Base-by-base conservation (phyloP, 257 asterid species). In the Haberlea rhodopensis region DNA sequence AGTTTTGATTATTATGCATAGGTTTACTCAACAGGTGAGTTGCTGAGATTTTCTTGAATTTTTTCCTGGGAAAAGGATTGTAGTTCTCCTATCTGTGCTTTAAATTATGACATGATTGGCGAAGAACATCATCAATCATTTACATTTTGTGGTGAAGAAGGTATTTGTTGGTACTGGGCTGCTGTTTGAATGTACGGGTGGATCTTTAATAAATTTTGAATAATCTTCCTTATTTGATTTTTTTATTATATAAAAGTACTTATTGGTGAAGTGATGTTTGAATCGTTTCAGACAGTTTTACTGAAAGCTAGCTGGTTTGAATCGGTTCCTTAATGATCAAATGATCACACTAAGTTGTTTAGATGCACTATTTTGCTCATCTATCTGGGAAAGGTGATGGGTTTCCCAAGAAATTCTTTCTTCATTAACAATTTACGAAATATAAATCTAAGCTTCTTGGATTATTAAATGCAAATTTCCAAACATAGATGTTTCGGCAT, bases 1-100 rank as follows among this genome's bases (percentile, higher is more conserved):
- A 82, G 81, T 51, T 65, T 48, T 43, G 70, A 58, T 62, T n/a
- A 2, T 43, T 25, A 68, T 27, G 20, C 67, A 67, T 32, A 18
- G 19, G 32, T 19, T 60, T 34, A 60, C 16, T 46, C 58, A 16
- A 11, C 49, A 2, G 78, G 82, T 71, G 75, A 76, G 81, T 65
- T 43, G 9, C n/a, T 69, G 43, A 54, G 61, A 29, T 71, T 68
- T 29, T 16, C 27, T 22, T 53, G 11, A 8, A 15, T 20, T n/a
- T 56, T 63, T 13, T 20, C 28, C 8, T 43, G 31, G 63, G 45
- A 27, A 65, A 45, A 62, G 23, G 26, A 63, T 25, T 21, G 64
- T 13, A 20, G 9, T 55, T 62, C 8, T 32, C 18, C 60, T 60
- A 46, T 52, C 53, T 70, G 55, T 55, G 21, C 40, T 28, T 59